Percentiles rank a stretch among this genome's conserved stretches.
Evolutionary conservation across 306 rosid species (phyloP).

Genomic region (Aeschynomene evenia): DNA sequence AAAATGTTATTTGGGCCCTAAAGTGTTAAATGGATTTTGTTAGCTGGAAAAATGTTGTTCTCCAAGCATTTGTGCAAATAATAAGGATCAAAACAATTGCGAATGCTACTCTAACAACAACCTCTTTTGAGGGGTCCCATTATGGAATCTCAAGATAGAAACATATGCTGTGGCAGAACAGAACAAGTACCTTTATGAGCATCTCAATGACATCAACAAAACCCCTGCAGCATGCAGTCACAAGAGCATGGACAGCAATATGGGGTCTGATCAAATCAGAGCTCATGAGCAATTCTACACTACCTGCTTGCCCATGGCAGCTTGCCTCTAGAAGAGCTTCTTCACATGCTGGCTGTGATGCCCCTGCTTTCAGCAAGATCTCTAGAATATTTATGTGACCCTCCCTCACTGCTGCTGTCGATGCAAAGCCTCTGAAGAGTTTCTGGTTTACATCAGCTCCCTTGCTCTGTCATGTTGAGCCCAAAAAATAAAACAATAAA

Average conservation of each 20-base stretch:
- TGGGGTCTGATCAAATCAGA: constrained; percentile 83
- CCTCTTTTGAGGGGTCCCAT: not conserved
- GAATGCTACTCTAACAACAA: not conserved
- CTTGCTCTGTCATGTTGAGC: constrained; percentile 44
- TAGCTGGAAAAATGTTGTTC: too few species aligned
- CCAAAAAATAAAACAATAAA: not conserved
- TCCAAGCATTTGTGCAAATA: constrained; percentile 8
- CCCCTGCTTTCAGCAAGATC: constrained; percentile 82
- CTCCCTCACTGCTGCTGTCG: constrained; percentile 92
- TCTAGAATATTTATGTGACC: constrained; percentile 75
- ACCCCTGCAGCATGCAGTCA: constrained; percentile 86
- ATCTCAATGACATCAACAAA: constrained; percentile 64
- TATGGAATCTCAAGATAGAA: constrained; percentile 3
- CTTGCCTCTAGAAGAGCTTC: constrained; percentile 93
- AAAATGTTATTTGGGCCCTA: too few species aligned
- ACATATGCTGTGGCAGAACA: constrained; percentile 18
- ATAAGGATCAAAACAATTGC: not conserved
- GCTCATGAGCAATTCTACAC: constrained; percentile 73
- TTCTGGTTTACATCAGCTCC: constrained; percentile 96
- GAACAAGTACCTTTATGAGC: constrained; percentile 61
- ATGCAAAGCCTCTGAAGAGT: constrained; percentile 85
- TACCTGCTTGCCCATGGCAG: constrained; percentile 71
- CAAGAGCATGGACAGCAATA: constrained; percentile 74
- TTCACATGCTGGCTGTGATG: constrained; percentile 94
- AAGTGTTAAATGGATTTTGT: too few species aligned